Evolutionary conservation across 495 filamentous ascomycete species (phyloP), one percentile per base, ranked within the genome.

Genomic region (Penicillium roqueforti): DNA sequence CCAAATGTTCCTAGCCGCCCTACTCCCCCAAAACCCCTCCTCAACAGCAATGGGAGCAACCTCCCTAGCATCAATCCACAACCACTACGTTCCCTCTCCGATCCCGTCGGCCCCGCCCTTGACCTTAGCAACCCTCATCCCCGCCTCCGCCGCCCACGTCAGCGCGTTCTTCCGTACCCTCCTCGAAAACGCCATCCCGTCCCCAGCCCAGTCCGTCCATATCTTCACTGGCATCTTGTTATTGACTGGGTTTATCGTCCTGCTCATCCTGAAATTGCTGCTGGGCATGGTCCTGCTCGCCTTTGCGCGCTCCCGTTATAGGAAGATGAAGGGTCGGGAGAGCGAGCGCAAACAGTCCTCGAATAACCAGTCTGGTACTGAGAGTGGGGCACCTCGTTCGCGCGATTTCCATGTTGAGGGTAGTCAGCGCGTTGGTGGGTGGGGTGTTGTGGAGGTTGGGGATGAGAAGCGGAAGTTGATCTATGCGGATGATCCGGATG

Each of bases 1-100:
- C 70, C 88, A 97, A 70, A 97, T 97, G 92, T 95, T 97, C 70
- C 81, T 97, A 10, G 87, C 92, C 6, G 90, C 88, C 0, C 81
- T 95, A 56, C 74, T 95, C 13, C 87, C 89, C 8, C 79, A 83
- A 3, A 87, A 88, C 0, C 76, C 91, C 7, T 82, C 87, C 6
- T 90, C 88, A 0, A 82, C 86, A 0, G 82, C 85, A 1, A 81
- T 85, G 2, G 78, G 80, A 14, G 82, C 87, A 0, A 83, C 81
- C 11, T 78, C 80, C 3, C 65, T 85, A 19, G 83, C 88, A 3
- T 72, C 88, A 0, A 56, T 87, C 79, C 53, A 83, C 79, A 53
- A 87, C 76, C 67, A 69, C 36, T 71, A 71, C 51, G 63, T 60
- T 10, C 66, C 69, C 2, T 54, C 56, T 1, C 65, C 69, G 3